Conservation (phyloP, 441 rosid genomes). For the Eruca vesicaria region DNA sequence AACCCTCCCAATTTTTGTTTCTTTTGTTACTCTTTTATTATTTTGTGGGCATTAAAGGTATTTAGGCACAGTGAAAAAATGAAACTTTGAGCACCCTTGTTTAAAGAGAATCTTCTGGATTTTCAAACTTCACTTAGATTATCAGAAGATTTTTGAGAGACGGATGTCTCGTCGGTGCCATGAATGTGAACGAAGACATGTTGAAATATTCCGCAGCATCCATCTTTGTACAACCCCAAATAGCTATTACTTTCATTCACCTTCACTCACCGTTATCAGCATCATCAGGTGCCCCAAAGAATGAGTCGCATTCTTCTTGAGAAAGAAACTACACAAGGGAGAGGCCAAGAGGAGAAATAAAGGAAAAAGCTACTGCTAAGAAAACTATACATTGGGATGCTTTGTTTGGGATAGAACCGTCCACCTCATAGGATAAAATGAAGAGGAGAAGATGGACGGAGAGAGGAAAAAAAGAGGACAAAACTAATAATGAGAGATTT, state of each 20-base stretch:
- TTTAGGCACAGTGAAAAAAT: background rate
- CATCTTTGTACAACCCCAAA: too few species aligned
- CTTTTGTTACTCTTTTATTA: background rate
- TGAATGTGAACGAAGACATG: conserved; percentile 40
- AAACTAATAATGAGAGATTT: background rate
- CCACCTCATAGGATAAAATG: conserved; percentile 24
- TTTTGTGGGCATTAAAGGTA: background rate
- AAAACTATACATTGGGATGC: background rate
- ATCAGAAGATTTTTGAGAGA: conserved; percentile 76
- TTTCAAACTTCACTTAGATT: conserved; percentile 74
- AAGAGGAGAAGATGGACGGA: background rate
- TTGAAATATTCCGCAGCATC: background rate
- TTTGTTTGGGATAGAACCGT: conserved; percentile 13
- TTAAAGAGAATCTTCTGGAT: conserved; percentile 51
- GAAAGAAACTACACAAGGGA: background rate
- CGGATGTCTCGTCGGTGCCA: conserved; percentile 89
- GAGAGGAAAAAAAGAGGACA: background rate
- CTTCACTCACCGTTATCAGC: too few species aligned
- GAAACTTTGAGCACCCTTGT: background rate
- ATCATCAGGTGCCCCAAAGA: too few species aligned
- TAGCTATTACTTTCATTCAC: too few species aligned
- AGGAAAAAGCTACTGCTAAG: background rate
- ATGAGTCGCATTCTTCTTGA: background rate
- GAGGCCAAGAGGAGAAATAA: too few species aligned
- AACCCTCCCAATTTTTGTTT: background rate